Conservation (phyloP, 2,329 filamentous ascomycete genomes). For the Aureobasidium uvarum region DNA sequence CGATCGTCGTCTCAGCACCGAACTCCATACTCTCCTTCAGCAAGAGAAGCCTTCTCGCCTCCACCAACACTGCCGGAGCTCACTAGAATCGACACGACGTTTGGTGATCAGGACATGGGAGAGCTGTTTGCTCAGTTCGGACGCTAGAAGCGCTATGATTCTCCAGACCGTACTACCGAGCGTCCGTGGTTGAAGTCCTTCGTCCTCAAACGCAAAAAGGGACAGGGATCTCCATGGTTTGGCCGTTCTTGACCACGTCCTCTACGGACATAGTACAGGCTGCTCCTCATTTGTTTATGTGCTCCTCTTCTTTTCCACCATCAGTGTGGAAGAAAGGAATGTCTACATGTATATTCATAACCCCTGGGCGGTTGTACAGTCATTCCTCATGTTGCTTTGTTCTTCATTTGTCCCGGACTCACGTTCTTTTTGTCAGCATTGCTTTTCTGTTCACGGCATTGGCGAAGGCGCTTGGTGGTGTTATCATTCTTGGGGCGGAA, state of each 20-base stretch:
- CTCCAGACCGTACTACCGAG: background rate
- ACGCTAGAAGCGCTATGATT: conserved; percentile 22
- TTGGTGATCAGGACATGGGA: conserved; percentile 21
- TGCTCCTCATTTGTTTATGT: background rate
- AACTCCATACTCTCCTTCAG: background rate
- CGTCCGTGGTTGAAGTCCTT: background rate
- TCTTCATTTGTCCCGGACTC: background rate
- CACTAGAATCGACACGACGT: conserved; percentile 21
- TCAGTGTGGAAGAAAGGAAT: background rate
- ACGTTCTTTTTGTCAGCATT: background rate
- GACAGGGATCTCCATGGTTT: conserved; percentile 5
- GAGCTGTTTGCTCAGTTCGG: conserved; percentile 20
- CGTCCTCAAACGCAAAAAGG: background rate
- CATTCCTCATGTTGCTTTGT: background rate
- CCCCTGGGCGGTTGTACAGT: background rate
- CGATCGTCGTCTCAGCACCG: conserved; percentile 4
- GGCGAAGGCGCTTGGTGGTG: conserved; percentile 14
- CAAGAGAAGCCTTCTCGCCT: conserved; percentile 10
- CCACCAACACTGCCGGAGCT: conserved; percentile 25
- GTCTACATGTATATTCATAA: background rate
- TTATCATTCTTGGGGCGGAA: background rate
- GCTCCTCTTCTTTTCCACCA: background rate
- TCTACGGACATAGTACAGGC: background rate
- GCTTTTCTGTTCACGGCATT: conserved; percentile 5
- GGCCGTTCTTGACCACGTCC: background rate